Base-by-base conservation (phyloP, 148 eudicot species). In the Bassia scoparia region DNA sequence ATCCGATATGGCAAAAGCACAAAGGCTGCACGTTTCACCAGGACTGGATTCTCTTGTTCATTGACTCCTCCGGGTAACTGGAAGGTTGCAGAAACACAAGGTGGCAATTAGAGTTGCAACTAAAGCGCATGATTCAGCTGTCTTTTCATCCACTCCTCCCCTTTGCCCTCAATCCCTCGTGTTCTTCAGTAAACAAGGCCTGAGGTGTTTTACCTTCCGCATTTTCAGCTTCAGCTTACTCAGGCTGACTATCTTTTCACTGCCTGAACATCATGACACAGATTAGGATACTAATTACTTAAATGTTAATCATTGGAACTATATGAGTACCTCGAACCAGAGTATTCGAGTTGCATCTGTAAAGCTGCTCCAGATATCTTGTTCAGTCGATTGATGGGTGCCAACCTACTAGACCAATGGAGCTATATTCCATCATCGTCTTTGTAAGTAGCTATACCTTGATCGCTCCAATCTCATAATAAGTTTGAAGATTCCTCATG, bases 401-500 rank as follows among this genome's bases (percentile, higher is more conserved):
- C 86, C 24, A 80, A 56, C 62, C 58, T 80, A 29, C 77, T 76
- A 8, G 84, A 86, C 71, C 83, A 81, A 70, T 86, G 88, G 18
- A 86, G 65, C 61, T n/a, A 86, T 81, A 73, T 83, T 86, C 70
- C 68, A 12, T 79, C 20, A 16, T 38, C 14, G 26, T 82, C 84
- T 71, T 71, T 79, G 48, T 84, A 82, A 23, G 86, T 66, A 10
- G 86, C 70, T 43, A 82, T 84, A 82, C 86, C 46, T 83, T 84
- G 65, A 73, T 77, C 4, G 86, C 84, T 37, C 84, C 84, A 5
- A 87, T 78, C 35, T 87, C 84, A 33, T 82, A 77, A 87, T 82
- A n/a, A 87, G 79, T 12, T 76, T 84, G 82, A 84, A 87, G 64
- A 87, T 74, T 78, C 79, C 7, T 79, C 84, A 17, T 87, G 84